These are phyloP conservation scores for Penicillium arizonense DNA, from an alignment of 495 filamentous ascomycete species.

Conservation along the genomic window DNA sequence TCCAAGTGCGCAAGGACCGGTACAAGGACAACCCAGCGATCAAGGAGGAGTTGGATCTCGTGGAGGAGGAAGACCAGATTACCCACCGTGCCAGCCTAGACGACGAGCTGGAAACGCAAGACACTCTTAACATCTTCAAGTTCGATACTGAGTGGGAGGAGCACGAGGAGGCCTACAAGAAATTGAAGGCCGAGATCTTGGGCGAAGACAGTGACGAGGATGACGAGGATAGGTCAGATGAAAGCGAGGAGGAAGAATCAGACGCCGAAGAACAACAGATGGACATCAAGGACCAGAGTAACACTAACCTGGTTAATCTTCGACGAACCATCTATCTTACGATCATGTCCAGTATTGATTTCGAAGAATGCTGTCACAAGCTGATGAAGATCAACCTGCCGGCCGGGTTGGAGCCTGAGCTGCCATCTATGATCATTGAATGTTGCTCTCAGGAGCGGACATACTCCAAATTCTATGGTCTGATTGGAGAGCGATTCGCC, in stretches of 20 bases:
- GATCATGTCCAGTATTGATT: slow-evolving; percentile 91
- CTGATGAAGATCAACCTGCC: slow-evolving; percentile 90
- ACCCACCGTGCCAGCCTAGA: slow-evolving; percentile 79
- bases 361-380: slow-evolving; percentile 95
- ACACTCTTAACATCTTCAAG: slow-evolving; percentile 92
- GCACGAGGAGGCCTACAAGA: slow-evolving; percentile 86
- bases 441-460: slow-evolving; percentile 93
- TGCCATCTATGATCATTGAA: slow-evolving; percentile 95
- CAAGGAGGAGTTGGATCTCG: slow-evolving; percentile 88
- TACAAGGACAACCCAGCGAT: slow-evolving; percentile 93
- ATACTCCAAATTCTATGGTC: slow-evolving; percentile 93
- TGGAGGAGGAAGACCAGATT: slow-evolving; percentile 97
- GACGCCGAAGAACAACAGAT: slow-evolving; percentile 70
- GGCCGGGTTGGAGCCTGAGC: slow-evolving; percentile 80
- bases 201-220: slow-evolving; percentile 83
- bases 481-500: slow-evolving; percentile 91
- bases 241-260: slow-evolving; percentile 76
- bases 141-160: slow-evolving; percentile 86
- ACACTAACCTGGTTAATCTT: slow-evolving; percentile 90
- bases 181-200: slow-evolving; percentile 87
- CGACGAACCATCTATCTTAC: slow-evolving; percentile 94
- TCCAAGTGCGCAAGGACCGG: slow-evolving; percentile 92
- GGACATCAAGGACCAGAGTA: slow-evolving; percentile 97
- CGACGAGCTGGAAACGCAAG: slow-evolving; percentile 78
- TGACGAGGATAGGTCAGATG: slow-evolving; percentile 68